Evolutionary conservation across 345 rosid genomes (phyloP).

Genomic region (Citrus australasica): DNA sequence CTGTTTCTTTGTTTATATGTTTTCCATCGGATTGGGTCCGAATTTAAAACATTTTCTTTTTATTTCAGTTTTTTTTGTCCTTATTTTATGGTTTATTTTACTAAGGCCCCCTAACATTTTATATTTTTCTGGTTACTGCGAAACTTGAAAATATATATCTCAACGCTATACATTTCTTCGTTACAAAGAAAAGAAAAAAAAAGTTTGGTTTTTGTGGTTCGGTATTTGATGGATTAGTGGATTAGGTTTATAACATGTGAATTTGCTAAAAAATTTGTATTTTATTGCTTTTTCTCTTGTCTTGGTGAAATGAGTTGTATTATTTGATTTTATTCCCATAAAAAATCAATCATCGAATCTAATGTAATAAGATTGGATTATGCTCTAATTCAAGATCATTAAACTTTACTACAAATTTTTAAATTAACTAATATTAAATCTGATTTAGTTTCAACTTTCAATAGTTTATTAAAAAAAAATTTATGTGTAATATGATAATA

Average conservation of each 20-base stretch:
- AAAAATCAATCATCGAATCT: neutral
- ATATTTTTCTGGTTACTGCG: neutral
- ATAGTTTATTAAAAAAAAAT: too few relatives aligned
- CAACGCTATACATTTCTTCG: too few relatives aligned
- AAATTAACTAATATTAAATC: neutral
- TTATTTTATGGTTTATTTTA: neutral
- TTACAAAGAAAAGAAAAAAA: too few relatives aligned
- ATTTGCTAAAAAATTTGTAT: too few relatives aligned
- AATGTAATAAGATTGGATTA: neutral
- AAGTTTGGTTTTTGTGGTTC: too few relatives aligned
- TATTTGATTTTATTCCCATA: neutral
- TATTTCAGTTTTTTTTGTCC: neutral
- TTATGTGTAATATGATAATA: neutral
- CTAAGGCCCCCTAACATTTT: neutral
- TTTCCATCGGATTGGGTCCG: slow-evolving; percentile 6
- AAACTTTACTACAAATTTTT: neutral
- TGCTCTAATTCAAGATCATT: neutral
- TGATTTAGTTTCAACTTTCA: neutral
- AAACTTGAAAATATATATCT: neutral
- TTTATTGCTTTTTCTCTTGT: too few relatives aligned
- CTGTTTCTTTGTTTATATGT: slow-evolving; percentile 5
- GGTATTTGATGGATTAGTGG: too few relatives aligned
- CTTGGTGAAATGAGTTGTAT: neutral
- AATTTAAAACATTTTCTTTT: neutral
- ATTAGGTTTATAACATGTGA: too few relatives aligned